These are phyloP conservation scores for Nigrograna mackinnonii DNA, from an alignment of 2,329 filamentous ascomycete genomes.

Conservation along the genomic window DNA sequence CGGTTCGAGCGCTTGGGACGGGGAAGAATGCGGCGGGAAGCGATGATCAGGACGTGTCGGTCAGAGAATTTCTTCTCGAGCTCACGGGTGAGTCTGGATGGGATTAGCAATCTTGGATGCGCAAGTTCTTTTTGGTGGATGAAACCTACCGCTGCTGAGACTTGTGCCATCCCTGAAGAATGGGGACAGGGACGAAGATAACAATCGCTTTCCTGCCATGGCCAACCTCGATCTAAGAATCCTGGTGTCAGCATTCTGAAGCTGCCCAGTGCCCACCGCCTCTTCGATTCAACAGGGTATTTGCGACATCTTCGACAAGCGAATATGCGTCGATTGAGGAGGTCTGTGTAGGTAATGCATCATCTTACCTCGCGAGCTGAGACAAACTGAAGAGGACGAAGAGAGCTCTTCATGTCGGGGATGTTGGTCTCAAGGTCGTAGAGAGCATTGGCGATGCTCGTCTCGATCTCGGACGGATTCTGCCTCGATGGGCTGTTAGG, in stretches of 20 bases:
- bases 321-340: slow-evolving; percentile 28
- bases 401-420: slow-evolving; percentile 92
- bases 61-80: slow-evolving; percentile 99
- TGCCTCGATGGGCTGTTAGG: slow-evolving; percentile 94
- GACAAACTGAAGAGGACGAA: slow-evolving; percentile 98
- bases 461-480: slow-evolving; percentile 97
- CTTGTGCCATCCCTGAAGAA: slow-evolving; percentile 98
- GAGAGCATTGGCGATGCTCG: slow-evolving; percentile 93
- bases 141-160: slow-evolving; percentile 95
- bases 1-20: slow-evolving; percentile 98
- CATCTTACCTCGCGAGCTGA: slow-evolving; percentile 97
- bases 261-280: slow-evolving; percentile 61
- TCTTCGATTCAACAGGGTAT: slow-evolving; percentile 47
- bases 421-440: slow-evolving; percentile 99
- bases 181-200: slow-evolving; percentile 99
- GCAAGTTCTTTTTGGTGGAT: no score
- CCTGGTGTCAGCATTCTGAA: slow-evolving; percentile 58
- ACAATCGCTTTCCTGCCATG: slow-evolving; percentile 99
- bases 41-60: slow-evolving; percentile 98
- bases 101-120: background rate
- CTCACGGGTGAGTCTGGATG: slow-evolving; percentile 89
- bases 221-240: slow-evolving; percentile 95
- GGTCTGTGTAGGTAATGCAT: slow-evolving; percentile 27
- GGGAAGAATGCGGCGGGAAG: slow-evolving; percentile 97
- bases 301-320: slow-evolving; percentile 25